Base-by-base conservation (phyloP, 192 early-diverging fungal genomes). In the Coemansia sp. region DNA sequence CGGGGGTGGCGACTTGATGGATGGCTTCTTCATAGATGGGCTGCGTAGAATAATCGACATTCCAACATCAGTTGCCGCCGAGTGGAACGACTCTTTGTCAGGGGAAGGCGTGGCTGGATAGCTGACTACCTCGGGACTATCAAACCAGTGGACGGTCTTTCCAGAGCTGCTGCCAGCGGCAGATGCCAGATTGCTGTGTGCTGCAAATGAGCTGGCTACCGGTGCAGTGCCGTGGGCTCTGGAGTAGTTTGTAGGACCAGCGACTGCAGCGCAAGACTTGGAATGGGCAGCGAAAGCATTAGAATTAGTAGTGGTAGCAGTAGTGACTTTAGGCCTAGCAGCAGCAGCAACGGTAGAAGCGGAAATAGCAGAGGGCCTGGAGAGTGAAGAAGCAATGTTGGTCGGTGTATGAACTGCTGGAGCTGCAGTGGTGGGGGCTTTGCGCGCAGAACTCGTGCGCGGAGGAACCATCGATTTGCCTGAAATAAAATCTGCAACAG, bases 21-120 rank as follows among this genome's bases (percentile, higher is more conserved):
- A 43, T 4, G 69, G 61, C 44, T 61, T 69, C 37, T 70, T 80
- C 14, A 69, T 64, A 1, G 72, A 75, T 39, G 79, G 79, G 58
- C 79, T 81, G 50, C 79, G 69, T 59, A 81, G 61, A 5, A 81
- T 67, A 63, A 81, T 81, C 6, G 79, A 65, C 79, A 81, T 81
- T 9, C 67, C 54, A 55, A 67, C 11, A 10, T 81, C 79, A 25
- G 51, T 22, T 10, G 51, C 51, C 2, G 51, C 51, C 7, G 51
- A 54, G 25, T 54, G 51, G 51, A 54, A 54, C 20, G 51, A 54
- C 20, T 54, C 51, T 7, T 54, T 54, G 22, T 54, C 51, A 7
- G 51, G 51, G 1, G 51, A 54, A 19, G 51, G 51, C 7, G 51
- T 54, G 12, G 32, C 32, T 32, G 51, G 51, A 14, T 22, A 54